phyloP scores from a whole-genome alignment of 2,329 filamentous ascomycete genomes.

The Cercospora nicotianae region DNA sequence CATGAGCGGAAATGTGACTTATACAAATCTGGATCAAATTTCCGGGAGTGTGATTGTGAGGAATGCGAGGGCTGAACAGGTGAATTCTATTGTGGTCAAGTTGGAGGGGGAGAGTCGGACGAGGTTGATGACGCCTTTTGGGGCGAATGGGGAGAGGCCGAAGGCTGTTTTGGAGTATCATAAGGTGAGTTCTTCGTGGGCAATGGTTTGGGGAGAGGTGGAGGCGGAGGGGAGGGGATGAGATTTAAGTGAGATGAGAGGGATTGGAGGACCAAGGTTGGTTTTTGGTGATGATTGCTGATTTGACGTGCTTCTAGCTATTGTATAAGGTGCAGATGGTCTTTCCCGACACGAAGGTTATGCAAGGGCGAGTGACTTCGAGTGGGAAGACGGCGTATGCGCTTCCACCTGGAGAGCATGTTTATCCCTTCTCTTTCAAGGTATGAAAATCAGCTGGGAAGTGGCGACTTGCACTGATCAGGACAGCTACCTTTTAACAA shows the following conservation, averaged over 20 bases:
- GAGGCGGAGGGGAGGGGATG: too few relatives aligned
- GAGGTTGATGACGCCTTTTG: slow-evolving; percentile 56
- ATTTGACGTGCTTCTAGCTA: slow-evolving; percentile 50
- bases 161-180: slow-evolving; percentile 53
- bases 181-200: slow-evolving; percentile 40
- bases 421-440: slow-evolving; percentile 78
- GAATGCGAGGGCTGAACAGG: slow-evolving; percentile 46
- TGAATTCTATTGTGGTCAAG: slow-evolving; percentile 69
- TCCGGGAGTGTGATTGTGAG: slow-evolving; percentile 56
- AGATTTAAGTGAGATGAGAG: too few relatives aligned
- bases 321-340: slow-evolving; percentile 72
- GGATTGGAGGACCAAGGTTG: too few relatives aligned
- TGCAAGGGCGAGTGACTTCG: slow-evolving; percentile 39
- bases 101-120: slow-evolving; percentile 78
- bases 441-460: slow-evolving; percentile 40
- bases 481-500: slow-evolving; percentile 67
- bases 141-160: slow-evolving; percentile 45
- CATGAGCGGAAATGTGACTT: slow-evolving; percentile 24
- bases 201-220: too few relatives aligned
- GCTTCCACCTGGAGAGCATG: slow-evolving; percentile 67
- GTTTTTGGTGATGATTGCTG: too few relatives aligned
- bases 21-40: slow-evolving; percentile 74
- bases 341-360: slow-evolving; percentile 31
- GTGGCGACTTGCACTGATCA: slow-evolving; percentile 37
- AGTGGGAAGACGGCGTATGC: slow-evolving; percentile 52